These are phyloP conservation scores for Picea engelmannii DNA, from an alignment of 83 land plant genomes.

Conservation along the genomic window DNA sequence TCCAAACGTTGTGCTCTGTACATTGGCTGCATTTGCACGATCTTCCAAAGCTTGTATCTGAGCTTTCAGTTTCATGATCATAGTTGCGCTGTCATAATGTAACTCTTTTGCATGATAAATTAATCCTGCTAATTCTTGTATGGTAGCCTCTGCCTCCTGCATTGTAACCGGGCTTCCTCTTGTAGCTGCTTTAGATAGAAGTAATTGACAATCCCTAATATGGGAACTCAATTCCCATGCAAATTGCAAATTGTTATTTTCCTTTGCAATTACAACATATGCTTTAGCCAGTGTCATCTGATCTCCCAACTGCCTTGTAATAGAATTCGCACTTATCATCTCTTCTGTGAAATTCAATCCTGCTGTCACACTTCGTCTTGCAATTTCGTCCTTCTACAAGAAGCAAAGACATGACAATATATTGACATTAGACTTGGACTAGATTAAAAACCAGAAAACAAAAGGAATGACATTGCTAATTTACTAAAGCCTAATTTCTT, in stretches of 20 bases:
- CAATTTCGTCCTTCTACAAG: background rate
- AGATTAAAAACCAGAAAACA: too few species aligned
- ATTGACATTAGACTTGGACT: too few species aligned
- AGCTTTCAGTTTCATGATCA: conserved; percentile 66
- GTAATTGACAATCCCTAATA: conserved; percentile 61
- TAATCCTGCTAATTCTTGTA: conserved; percentile 62
- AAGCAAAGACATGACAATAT: too few species aligned
- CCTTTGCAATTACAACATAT: conserved; percentile 63
- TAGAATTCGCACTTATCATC: too few species aligned
- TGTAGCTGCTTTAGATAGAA: conserved; percentile 62
- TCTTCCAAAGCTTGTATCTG: conserved; percentile 72
- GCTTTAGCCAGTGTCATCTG: conserved; percentile 72
- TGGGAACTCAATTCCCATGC: conserved; percentile 74
- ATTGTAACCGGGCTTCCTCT: conserved; percentile 34
- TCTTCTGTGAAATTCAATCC: too few species aligned
- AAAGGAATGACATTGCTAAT: too few species aligned
- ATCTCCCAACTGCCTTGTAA: too few species aligned
- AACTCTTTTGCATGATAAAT: conserved; percentile 49
- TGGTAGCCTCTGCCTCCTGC: conserved; percentile 51
- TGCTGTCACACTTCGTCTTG: too few species aligned
- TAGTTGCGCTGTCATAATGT: conserved; percentile 57
- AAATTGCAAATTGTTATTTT: conserved; percentile 70
- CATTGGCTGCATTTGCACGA: conserved; percentile 40
- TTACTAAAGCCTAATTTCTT: too few species aligned
- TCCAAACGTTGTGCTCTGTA: conserved; percentile 63